Base-by-base conservation (phyloP, 2,329 filamentous ascomycete species). In the Sarocladium strictum region DNA sequence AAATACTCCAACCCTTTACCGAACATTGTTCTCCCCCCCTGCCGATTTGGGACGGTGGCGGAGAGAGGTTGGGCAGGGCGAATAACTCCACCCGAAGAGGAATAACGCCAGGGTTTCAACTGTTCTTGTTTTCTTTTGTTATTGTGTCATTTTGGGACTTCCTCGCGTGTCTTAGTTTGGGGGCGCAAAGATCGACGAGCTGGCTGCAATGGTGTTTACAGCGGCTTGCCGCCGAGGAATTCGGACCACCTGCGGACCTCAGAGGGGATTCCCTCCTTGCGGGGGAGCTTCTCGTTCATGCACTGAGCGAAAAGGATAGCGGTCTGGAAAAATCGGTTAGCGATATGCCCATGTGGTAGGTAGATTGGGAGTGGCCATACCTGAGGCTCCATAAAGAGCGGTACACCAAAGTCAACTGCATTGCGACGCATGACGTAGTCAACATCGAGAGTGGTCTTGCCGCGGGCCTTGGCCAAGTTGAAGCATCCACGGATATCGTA, bases 371-470 rank as follows among this genome's bases (percentile, higher is more conserved):
- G 40, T 54, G 55, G 61, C 71, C 83, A 76, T 78, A 95, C 91
- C 86, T 94, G 93, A 54, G 92, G 90, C 77, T 97, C 93, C 92
- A 97, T 97, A 73, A 99, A 97, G 55, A 99, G 79, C 50, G 94
- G 94, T 29, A 97, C 91, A 63, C 93, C 93, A 71, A 99, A 99
- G 75, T 99, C 94, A 55, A 99, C 94, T 26, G 94, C 94, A 68
- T 99, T 99, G 69, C 94, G 85, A 66, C 94, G 85, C 93, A 97
- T 97, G 55, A 99, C 91, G 66, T 99, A 99, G 77, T 99, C 92
- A 66, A 95, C 90, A 68, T 99, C 94, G 58, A 89, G 76, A 58
- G 90, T 78, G 35, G 88, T 93, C 79, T 89, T 92, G 58, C 85
- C 94, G 66, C 92, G 81, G 62, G 82, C 83, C 72, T 87, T 84